These are phyloP conservation scores for Phytophthora pisi DNA, from an alignment of 352 stramenopile species.

Conservation along the genomic window DNA sequence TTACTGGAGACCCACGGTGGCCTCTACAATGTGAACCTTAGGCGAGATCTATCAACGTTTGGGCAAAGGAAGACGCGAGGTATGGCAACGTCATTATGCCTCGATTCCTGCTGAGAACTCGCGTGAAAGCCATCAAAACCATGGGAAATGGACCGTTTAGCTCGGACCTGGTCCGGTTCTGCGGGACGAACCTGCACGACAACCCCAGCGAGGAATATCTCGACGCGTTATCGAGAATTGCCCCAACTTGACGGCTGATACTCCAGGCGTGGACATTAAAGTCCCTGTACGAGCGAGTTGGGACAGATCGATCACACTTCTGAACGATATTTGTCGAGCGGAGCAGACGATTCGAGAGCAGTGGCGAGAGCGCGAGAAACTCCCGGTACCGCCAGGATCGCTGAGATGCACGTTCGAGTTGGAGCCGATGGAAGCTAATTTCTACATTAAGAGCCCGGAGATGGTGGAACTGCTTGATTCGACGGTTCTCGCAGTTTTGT, in stretches of 20 bases:
- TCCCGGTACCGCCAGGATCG: neutral
- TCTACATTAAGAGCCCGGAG: too few species aligned
- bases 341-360: neutral
- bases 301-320: neutral
- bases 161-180: neutral
- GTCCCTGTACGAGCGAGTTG: neutral
- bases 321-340: neutral
- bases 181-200: neutral
- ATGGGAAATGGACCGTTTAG: neutral
- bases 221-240: slow-evolving; percentile 5
- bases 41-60: too few species aligned
- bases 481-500: neutral
- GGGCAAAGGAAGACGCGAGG: too few species aligned
- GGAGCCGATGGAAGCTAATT: neutral
- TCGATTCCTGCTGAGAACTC: too few species aligned
- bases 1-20: slow-evolving; percentile 1
- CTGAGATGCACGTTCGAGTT: slow-evolving; percentile 5
- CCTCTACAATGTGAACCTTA: neutral
- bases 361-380: neutral
- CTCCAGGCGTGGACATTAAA: neutral
- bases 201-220: neutral
- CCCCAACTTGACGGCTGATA: neutral
- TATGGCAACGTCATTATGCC: too few species aligned
- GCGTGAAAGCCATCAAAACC: too few species aligned
- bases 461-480: too few species aligned